A percentile compares a stretch with the other conserved stretches of the same genome.
Evolutionary conservation across 768 basidiomycete species (phyloP).

Genomic region (Kwoniella newhampshirensis): DNA sequence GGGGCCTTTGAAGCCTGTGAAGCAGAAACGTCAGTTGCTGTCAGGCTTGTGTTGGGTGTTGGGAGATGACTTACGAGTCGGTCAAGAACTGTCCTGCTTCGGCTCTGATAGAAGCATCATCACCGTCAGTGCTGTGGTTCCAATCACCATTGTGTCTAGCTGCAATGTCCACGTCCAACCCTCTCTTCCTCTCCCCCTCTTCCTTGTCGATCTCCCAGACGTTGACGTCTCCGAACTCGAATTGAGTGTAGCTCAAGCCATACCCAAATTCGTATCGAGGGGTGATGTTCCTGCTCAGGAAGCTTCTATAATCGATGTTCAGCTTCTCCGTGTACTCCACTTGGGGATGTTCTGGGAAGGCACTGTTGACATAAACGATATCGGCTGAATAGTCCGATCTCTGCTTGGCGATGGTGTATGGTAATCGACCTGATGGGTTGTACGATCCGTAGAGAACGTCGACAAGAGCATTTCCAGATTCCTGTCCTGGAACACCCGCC

Average conservation of each 20-base stretch:
- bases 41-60: background rate
- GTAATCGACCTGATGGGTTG: constrained; percentile 72
- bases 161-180: background rate
- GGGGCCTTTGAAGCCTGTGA: constrained; percentile 40
- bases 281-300: constrained; percentile 55
- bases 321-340: constrained; percentile 71
- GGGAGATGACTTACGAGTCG: background rate
- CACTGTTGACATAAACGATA: constrained; percentile 55
- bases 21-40: too few relatives aligned
- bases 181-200: background rate
- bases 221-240: constrained; percentile 66
- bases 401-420: constrained; percentile 73
- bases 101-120: background rate
- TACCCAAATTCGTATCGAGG: constrained; percentile 74
- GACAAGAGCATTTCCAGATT: constrained; percentile 69
- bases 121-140: background rate
- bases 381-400: constrained; percentile 63
- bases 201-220: constrained; percentile 45
- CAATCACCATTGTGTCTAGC: background rate
- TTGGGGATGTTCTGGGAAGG: constrained; percentile 55
- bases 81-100: background rate
- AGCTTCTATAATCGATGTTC: constrained; percentile 64
- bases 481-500: constrained; percentile 67
- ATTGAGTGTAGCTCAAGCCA: constrained; percentile 81
- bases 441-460: constrained; percentile 70